Base-by-base conservation (phyloP, 768 basidiomycete genomes). In the Lentinula guzmanii region DNA sequence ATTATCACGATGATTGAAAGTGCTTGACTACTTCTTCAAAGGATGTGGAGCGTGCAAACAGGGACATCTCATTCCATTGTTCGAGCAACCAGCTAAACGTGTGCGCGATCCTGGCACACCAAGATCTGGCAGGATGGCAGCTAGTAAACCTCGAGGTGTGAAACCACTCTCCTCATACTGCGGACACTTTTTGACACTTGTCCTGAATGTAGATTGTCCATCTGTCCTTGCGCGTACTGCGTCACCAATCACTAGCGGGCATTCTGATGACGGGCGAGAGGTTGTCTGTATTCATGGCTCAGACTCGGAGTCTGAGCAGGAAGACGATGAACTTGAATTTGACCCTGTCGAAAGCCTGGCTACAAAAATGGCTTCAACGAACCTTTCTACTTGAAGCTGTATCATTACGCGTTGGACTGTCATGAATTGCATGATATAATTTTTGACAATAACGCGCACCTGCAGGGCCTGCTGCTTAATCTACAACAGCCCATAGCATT, bases 21-120 rank as follows among this genome's bases (percentile, higher is more conserved):
- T 21, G 18, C 41, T 13, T 31, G 54, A 28, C 24, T 58, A 31
- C 28, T 16, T 33, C 33, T 33, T n/a, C 9, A 13, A 33, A 91
- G 90, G 84, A 2, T 91, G 90, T 64, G 87, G 87, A 15, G 78
- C 75, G 0, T 91, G 90, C 67, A 83, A 79, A 68, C 75, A 72
- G 50, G 89, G 89, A 6, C 78, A 71, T 57, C 78, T 91, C 8
- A 65, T 80, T 10, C 84, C 89, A 10, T 73, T 84, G 21, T 90
- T 90, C 69, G 66, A 69, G 18, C 18, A 41, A 24, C 18, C 24
- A 42, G 73, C 77, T 48, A 75, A 72, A 45, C 65, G 70, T 3
- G 69, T 67, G 56, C 74, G 59, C 64, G 70, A 71, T 8, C 71
- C 77, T 4, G 76, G 75, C 60, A 75, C 70, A 8, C 69, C 72